These are phyloP conservation scores for Apiotrichum gracile DNA, from an alignment of 1,284 basidiomycete species.

Conservation along the genomic window DNA sequence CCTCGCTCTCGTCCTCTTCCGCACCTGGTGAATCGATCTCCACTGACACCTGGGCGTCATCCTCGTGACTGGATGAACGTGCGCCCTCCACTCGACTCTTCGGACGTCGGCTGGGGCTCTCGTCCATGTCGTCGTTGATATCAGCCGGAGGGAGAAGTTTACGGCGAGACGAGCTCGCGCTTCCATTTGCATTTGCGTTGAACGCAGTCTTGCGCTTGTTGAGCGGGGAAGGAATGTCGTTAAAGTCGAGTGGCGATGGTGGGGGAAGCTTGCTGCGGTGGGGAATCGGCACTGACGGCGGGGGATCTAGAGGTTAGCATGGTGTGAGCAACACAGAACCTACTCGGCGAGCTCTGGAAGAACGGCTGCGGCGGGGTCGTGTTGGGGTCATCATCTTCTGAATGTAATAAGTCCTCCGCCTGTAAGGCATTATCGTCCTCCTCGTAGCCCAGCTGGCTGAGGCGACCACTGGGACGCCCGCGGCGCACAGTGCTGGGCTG, in stretches of 20 bases:
- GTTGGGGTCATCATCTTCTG: slow-evolving; percentile 24
- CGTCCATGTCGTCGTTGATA: neutral
- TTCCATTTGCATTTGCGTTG: too few species aligned
- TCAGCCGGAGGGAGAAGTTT: neutral
- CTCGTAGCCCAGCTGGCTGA: slow-evolving; percentile 41
- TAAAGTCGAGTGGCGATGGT: slow-evolving; percentile 22
- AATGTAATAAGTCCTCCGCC: slow-evolving; percentile 49
- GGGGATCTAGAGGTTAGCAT: slow-evolving; percentile 21
- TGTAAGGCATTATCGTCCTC: slow-evolving; percentile 54
- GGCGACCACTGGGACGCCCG: neutral
- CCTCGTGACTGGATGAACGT: neutral
- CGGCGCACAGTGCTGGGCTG: neutral
- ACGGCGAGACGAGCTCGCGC: too few species aligned
- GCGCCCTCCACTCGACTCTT: too few species aligned
- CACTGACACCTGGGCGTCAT: neutral
- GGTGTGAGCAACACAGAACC: neutral
- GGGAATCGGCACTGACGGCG: slow-evolving; percentile 21
- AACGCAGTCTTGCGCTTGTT: neutral
- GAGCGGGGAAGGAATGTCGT: slow-evolving; percentile 22
- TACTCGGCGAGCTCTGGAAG: slow-evolving; percentile 14
- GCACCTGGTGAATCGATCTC: neutral
- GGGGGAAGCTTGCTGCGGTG: slow-evolving; percentile 15
- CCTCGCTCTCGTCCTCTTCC: slow-evolving; percentile 1
- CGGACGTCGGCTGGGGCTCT: slow-evolving; percentile 7
- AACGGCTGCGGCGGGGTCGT: slow-evolving; percentile 5